Evolutionary conservation across 108 stramenopile species (phyloP).

Genomic region (Thalassiosira profunda): DNA sequence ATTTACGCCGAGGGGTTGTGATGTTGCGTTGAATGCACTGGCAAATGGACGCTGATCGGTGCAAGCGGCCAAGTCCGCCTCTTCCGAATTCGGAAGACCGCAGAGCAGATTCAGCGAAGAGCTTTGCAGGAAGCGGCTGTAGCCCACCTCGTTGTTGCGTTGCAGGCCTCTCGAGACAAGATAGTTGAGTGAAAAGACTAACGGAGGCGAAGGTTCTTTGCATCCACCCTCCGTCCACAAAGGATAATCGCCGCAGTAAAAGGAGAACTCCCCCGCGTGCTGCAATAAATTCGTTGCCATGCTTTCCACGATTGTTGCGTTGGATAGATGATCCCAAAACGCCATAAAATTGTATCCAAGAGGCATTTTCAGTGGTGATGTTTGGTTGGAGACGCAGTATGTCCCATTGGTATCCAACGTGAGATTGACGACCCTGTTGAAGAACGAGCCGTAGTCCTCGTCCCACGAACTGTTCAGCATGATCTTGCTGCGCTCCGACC

Average conservation of each 20-base stretch:
- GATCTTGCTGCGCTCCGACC: background rate
- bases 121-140: conserved; percentile 30
- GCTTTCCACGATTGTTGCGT: conserved; percentile 27
- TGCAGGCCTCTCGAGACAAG: conserved; percentile 39
- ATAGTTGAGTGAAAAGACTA: conserved; percentile 42
- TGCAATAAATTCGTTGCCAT: conserved; percentile 52
- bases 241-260: conserved; percentile 53
- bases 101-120: conserved; percentile 50
- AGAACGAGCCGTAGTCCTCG: conserved; percentile 27
- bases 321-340: conserved; percentile 26
- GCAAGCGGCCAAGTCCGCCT: conserved; percentile 34
- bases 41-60: conserved; percentile 29
- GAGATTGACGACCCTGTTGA: conserved; percentile 27
- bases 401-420: background rate
- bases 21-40: conserved; percentile 33
- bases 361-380: conserved; percentile 13
- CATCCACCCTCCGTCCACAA: conserved; percentile 55
- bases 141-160: conserved; percentile 28
- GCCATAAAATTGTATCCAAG: conserved; percentile 44
- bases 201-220: conserved; percentile 2
- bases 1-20: conserved; percentile 29
- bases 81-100: conserved; percentile 33
- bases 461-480: conserved; percentile 49
- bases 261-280: conserved; percentile 45
- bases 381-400: conserved; percentile 20